These are phyloP conservation scores for Hypoxylon sp. DNA, from an alignment of 2,329 filamentous ascomycete species.

Conservation along the genomic window DNA sequence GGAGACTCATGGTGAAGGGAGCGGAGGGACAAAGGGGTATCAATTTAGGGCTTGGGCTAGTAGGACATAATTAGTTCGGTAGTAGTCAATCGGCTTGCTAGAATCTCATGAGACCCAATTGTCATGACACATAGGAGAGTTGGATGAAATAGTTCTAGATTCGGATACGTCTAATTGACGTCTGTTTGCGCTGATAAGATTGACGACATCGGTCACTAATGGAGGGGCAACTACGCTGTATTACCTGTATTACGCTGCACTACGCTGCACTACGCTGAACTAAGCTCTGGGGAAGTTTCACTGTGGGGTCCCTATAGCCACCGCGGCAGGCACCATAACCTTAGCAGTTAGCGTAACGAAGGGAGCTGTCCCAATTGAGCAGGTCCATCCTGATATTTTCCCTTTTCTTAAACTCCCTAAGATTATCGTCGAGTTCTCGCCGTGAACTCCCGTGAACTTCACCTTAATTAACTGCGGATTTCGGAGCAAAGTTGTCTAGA, in stretches of 20 bases:
- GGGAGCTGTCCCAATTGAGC: conserved; percentile 34
- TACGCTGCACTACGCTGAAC: conserved; percentile 26
- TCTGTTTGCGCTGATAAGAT: conserved; percentile 30
- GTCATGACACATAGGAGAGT: conserved; percentile 20
- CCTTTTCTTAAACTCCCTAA: not conserved
- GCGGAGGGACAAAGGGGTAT: conserved; percentile 6
- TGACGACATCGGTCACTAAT: conserved; percentile 43
- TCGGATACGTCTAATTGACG: conserved; percentile 36
- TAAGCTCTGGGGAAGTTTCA: conserved; percentile 19
- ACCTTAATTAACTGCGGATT: conserved; percentile 4
- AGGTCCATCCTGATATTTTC: conserved; percentile 39
- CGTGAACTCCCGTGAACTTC: not conserved
- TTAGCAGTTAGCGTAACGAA: conserved; percentile 11
- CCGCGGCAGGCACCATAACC: conserved; percentile 9
- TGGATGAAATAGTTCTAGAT: conserved; percentile 19
- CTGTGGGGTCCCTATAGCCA: conserved; percentile 30
- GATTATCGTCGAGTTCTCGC: conserved; percentile 1
- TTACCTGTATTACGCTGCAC: too few relatives aligned
- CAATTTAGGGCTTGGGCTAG: conserved; percentile 17
- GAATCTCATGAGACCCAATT: conserved; percentile 16
- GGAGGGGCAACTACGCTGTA: conserved; percentile 30
- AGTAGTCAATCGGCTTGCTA: conserved; percentile 20
- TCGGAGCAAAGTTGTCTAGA: not conserved
- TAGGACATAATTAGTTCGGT: conserved; percentile 2
- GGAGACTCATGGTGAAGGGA: conserved; percentile 50